These are phyloP conservation scores for Scutellaria barbata DNA, from an alignment of 257 asterid genomes.

Conservation along the genomic window DNA sequence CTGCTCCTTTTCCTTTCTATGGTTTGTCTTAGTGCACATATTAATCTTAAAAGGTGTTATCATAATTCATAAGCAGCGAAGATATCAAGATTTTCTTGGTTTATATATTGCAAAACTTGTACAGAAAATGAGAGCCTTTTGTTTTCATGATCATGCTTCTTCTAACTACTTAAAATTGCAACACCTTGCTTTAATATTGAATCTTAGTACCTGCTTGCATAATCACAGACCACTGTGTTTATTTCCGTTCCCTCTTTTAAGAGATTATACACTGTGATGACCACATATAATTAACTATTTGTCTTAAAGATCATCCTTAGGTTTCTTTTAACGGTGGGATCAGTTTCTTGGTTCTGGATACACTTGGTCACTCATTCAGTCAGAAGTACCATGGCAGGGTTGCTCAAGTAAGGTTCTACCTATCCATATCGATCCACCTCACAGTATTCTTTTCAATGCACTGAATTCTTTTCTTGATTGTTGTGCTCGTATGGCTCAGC, in stretches of 20 bases:
- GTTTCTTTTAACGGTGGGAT: slow-evolving; percentile 82
- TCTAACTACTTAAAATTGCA: too few relatives aligned
- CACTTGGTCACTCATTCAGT: slow-evolving; percentile 85
- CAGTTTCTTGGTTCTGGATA: slow-evolving; percentile 85
- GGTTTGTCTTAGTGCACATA: neutral
- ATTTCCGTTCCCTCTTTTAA: slow-evolving; percentile 2
- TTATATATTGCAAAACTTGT: neutral
- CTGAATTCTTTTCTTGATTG: slow-evolving; percentile 28
- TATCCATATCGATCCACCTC: slow-evolving; percentile 10
- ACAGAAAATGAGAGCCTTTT: neutral
- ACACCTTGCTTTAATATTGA: neutral
- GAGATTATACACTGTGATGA: slow-evolving; percentile 1
- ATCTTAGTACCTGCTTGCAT: neutral
- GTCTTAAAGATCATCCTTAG: slow-evolving; percentile 56
- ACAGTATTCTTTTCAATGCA: slow-evolving; percentile 27
- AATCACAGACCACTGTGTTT: neutral
- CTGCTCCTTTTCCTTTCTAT: neutral
- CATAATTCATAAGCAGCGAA: too few relatives aligned
- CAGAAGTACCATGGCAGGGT: slow-evolving; percentile 92
- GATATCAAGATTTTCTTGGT: too few relatives aligned
- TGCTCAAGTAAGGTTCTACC: slow-evolving; percentile 60
- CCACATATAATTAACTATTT: slow-evolving; percentile 43
- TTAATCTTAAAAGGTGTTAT: too few relatives aligned
- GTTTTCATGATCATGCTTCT: neutral
- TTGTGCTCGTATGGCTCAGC: slow-evolving; percentile 53